phyloP scores from a whole-genome alignment of 176 grass and related monocot genomes.

The Aegilops tauschii region DNA sequence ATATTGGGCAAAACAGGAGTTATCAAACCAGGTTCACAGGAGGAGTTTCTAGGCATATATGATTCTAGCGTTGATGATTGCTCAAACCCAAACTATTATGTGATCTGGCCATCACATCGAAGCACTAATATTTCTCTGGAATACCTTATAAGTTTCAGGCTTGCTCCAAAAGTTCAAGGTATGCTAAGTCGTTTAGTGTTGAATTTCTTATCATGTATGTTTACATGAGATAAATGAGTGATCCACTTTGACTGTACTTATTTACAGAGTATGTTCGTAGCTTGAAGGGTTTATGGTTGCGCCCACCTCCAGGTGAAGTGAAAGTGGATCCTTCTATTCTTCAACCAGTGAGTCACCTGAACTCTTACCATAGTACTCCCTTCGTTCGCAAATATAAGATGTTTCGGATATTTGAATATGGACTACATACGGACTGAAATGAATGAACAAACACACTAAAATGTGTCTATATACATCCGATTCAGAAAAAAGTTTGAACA shows the following conservation, averaged over 20 bases:
- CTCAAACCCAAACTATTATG: slow-evolving; percentile 42
- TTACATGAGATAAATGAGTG: background rate
- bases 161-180: slow-evolving; percentile 54
- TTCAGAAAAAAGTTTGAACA: too few species aligned
- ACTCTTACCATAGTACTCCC: background rate
- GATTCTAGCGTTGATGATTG: slow-evolving; percentile 34
- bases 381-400: too few species aligned
- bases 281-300: slow-evolving; percentile 32
- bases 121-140: slow-evolving; percentile 39
- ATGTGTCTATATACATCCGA: too few species aligned
- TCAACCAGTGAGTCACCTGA: slow-evolving; percentile 41
- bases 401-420: too few species aligned
- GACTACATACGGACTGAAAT: too few species aligned
- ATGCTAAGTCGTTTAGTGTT: background rate
- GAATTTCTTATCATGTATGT: background rate
- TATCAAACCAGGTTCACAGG: slow-evolving; percentile 17
- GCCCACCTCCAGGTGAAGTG: slow-evolving; percentile 22
- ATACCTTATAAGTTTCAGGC: slow-evolving; percentile 52
- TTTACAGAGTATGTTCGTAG: slow-evolving; percentile 51
- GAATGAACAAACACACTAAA: too few species aligned
- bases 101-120: slow-evolving; percentile 28
- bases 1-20: slow-evolving; percentile 45
- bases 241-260: slow-evolving; percentile 17
- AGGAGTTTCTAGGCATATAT: slow-evolving; percentile 28
- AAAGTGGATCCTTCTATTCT: slow-evolving; percentile 24